Base-by-base conservation (phyloP, 495 filamentous ascomycete species). In the Neurospora sp. region DNA sequence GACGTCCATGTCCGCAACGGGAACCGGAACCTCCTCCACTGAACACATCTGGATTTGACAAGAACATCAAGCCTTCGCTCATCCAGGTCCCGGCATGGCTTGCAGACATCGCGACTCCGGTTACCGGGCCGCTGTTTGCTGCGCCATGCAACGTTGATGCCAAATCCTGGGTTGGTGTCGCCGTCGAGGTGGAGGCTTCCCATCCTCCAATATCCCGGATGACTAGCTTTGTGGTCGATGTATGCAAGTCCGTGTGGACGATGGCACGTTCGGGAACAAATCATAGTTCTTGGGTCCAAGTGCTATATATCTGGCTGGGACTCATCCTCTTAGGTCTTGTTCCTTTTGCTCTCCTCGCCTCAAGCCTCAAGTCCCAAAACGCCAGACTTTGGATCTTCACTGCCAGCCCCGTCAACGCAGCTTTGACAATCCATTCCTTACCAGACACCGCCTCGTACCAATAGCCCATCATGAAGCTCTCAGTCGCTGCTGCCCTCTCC, bases 381-480 rank as follows among this genome's bases (percentile, higher is more conserved):
- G 27, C 53, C 27, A 16, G 27, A 66, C 14, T 37, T 66, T 3
- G 14, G 27, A 35, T 66, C 53, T 35, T 35, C 53, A n/a, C 53
- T 66, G 22, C 53, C 1, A 66, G 53, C 20, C 22, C 10, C 20
- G 48, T 59, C 20, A 59, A 27, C 48, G 20, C 22, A 66, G 53
- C 53, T 35, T 66, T 27, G 27, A 53, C 39, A 53, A 31, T 18
- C 16, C 39, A 3, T 18, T 44, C 42, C 40, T 8, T 11, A 40
- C 22, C 3, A 8, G 6, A 27, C 40, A 69, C 69, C 18, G 11
- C 40, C 1, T 37, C 14, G 14, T 5, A 10, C 38, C 16, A 46
- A 22, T 38, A 41, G 40, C 8, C 16, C 76, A 80, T 10, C 59
- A 85, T 84, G 83, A 85, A 83, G 82, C 68, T 80, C 71, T 75